Base-by-base conservation (phyloP, 2,329 filamentous ascomycete species). In the Xylaria sp. region DNA sequence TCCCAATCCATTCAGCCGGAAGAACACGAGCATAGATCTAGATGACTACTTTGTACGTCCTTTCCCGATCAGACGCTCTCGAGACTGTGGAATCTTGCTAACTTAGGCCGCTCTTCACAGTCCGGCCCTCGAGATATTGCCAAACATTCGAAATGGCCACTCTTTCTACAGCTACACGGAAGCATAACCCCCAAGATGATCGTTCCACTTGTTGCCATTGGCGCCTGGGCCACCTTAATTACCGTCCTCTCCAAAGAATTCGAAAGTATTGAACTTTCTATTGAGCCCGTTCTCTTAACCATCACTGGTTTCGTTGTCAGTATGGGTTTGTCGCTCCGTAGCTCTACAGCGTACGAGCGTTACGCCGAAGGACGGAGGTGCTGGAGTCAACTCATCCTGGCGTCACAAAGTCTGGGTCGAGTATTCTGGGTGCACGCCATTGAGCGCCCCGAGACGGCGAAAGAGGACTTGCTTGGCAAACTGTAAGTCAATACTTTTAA, bases 231-330 rank as follows among this genome's bases (percentile, higher is more conserved):
- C 0, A 89, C 88, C 1, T 75, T 85, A 25, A 88, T 94, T 71
- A 92, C 90, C 27, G 81, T 77, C 47, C 80, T 90, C 67, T 84
- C 81, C 11, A 73, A 81, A 66, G 81, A 80, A 39, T 79, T 86
- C 11, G 77, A 83, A 60, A 53, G 67, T 9, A 73, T 76, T 10
- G 69, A 69, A 22, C 66, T 90, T 20, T 85, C 84, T 51, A 88
- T 94, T 69, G 85, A 86, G 75, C 88, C 84, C n/a, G 84, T 93
- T 49, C 83, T 95, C n/a, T 84, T 95, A 50, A 94, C 92, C 0
- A 89, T 95, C n/a, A 87, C 92, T 31, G 92, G 92, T 89, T 94
- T 95, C 80, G 90, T 94, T 65, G 91, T 95, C 74, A 90, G 90
- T 86, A 79, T 94, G 75, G 87, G 90, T 13, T 83, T 95, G 69